These are phyloP conservation scores for Dacryopinax spathularia DNA, from an alignment of 768 basidiomycete species.

Conservation along the genomic window DNA sequence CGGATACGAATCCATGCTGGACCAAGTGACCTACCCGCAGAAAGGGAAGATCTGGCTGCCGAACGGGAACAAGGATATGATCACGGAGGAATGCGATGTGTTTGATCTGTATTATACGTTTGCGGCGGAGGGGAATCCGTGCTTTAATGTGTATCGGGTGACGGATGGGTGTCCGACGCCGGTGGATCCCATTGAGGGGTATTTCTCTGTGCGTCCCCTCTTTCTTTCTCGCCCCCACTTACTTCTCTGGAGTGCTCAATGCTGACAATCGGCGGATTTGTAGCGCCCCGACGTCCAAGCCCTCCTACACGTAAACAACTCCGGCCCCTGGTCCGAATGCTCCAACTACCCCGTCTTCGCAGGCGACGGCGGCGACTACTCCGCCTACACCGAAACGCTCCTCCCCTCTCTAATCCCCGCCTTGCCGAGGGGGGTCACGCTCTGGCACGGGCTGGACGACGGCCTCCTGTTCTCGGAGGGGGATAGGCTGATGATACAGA, in stretches of 20 bases:
- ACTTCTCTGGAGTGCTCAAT: neutral
- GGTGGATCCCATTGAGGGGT: slow-evolving; percentile 5
- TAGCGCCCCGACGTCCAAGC: slow-evolving; percentile 7
- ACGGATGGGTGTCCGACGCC: slow-evolving; percentile 9
- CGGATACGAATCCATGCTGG: neutral
- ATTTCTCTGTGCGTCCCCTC: slow-evolving; percentile 6
- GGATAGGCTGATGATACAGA: slow-evolving; percentile 7
- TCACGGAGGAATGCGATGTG: neutral
- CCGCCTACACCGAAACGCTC: slow-evolving; percentile 5
- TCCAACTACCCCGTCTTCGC: neutral
- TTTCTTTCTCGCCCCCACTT: neutral
- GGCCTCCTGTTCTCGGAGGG: slow-evolving; percentile 4
- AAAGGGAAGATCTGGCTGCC: slow-evolving; percentile 2
- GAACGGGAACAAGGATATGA: slow-evolving; percentile 5
- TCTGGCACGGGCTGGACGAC: slow-evolving; percentile 9
- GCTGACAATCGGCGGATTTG: neutral
- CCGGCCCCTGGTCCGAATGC: slow-evolving; percentile 5
- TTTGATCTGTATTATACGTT: slow-evolving; percentile 3
- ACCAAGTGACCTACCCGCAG: slow-evolving; percentile 6
- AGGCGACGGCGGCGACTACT: neutral
- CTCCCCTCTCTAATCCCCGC: slow-evolving; percentile 4
- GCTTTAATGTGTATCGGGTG: slow-evolving; percentile 6
- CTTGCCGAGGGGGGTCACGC: slow-evolving; percentile 10
- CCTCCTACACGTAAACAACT: neutral
- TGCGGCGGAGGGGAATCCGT: neutral